These are phyloP conservation scores for Thelonectria discophora DNA, from an alignment of 2,329 filamentous ascomycete species.

Conservation along the genomic window DNA sequence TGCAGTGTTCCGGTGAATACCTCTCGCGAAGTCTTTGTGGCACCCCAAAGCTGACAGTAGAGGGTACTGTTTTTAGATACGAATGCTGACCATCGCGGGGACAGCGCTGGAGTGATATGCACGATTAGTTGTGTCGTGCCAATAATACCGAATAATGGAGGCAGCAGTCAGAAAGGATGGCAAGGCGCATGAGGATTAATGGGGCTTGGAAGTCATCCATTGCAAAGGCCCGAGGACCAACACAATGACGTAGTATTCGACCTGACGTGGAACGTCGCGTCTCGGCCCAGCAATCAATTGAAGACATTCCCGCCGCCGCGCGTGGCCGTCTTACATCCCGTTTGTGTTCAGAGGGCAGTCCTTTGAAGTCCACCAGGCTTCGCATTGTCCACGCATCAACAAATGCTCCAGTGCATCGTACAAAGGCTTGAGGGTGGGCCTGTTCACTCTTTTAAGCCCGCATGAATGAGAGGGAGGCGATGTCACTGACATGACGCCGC, in stretches of 20 bases:
- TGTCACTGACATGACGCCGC: not conserved
- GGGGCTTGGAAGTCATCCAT: conserved; percentile 3
- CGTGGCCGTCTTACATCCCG: too few species aligned
- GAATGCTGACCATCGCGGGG: not conserved
- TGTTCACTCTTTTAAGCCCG: too few species aligned
- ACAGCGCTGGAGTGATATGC: not conserved
- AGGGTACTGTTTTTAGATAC: not conserved
- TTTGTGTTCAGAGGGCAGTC: too few species aligned
- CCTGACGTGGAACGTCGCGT: not conserved
- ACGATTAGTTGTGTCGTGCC: not conserved
- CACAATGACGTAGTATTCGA: conserved; percentile 7
- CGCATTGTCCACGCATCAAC: too few species aligned
- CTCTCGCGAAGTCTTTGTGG: not conserved
- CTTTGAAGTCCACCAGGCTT: too few species aligned
- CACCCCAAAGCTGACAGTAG: not conserved
- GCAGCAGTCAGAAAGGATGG: not conserved
- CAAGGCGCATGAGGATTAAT: not conserved
- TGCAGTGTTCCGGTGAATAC: not conserved
- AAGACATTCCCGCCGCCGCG: too few species aligned
- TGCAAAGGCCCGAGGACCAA: not conserved
- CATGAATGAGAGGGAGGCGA: too few species aligned
- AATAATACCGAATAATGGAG: not conserved
- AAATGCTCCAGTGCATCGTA: too few species aligned
- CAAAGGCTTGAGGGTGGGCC: too few species aligned
- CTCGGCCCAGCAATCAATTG: too few species aligned